A percentile compares a stretch with the other conserved stretches of the same genome.
Evolutionary conservation across 23 red algal genomes (phyloP).

Genomic region (Gracilariopsis chorda): DNA sequence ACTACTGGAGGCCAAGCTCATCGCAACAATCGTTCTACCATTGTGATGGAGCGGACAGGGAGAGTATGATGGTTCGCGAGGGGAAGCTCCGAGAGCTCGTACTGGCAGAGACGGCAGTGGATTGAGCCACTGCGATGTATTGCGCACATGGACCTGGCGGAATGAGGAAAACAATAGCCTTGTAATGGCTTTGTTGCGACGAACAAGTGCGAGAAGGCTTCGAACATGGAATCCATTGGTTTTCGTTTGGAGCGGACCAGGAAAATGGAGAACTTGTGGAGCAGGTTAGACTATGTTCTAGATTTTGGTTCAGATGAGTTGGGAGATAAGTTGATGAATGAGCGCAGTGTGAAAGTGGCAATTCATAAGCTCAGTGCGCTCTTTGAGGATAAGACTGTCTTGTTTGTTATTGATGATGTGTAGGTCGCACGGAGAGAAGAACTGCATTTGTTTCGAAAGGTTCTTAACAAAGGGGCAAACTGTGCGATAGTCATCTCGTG

Average conservation of each 20-base stretch:
- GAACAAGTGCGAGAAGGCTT: not conserved
- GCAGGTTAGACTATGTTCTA: not conserved
- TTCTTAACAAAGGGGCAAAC: not conserved
- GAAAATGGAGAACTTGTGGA: not conserved
- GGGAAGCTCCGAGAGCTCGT: not conserved
- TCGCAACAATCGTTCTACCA: too few relatives aligned
- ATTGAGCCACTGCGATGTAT: not conserved
- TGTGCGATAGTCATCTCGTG: not conserved
- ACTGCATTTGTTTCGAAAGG: not conserved
- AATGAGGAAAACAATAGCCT: not conserved
- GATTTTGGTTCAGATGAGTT: not conserved
- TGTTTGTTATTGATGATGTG: not conserved
- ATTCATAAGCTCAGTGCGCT: not conserved
- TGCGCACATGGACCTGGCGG: not conserved
- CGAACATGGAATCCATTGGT: not conserved
- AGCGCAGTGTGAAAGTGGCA: not conserved
- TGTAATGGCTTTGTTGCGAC: not conserved
- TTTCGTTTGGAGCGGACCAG: not conserved
- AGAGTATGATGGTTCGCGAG: too few relatives aligned
- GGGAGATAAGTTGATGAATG: not conserved
- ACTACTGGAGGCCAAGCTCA: too few relatives aligned
- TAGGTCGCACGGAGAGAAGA: not conserved
- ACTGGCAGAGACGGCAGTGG: not conserved
- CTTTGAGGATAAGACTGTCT: not conserved
- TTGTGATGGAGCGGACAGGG: too few relatives aligned